Evolutionary conservation across 805 yeast genomes (phyloP).

Genomic region (Lipomyces sp.): DNA sequence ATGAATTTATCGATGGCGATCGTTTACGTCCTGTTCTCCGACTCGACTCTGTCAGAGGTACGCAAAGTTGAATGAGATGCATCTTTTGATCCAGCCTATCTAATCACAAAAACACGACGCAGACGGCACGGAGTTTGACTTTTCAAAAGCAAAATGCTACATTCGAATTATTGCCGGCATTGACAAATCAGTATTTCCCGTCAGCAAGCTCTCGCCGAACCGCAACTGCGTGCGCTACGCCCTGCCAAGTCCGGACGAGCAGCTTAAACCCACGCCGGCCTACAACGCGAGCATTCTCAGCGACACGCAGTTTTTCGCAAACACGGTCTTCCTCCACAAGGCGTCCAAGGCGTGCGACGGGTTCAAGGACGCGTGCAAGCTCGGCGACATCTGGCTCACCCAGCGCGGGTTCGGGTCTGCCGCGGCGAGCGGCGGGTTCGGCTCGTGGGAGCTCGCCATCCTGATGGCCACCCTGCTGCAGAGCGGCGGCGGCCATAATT

Average conservation of each 20-base stretch:
- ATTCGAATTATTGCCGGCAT: slow-evolving; percentile 72
- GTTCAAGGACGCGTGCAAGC: slow-evolving; percentile 79
- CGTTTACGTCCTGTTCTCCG: slow-evolving; percentile 68
- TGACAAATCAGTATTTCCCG: slow-evolving; percentile 66
- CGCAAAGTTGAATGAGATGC: not conserved
- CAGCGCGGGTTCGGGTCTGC: slow-evolving; percentile 78
- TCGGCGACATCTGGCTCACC: slow-evolving; percentile 85
- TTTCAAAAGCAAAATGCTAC: slow-evolving; percentile 65
- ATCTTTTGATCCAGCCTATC: not conserved
- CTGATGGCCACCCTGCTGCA: slow-evolving; percentile 75
- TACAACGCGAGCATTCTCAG: slow-evolving; percentile 80
- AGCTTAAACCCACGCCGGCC: slow-evolving; percentile 72
- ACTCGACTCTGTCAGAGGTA: slow-evolving; percentile 46
- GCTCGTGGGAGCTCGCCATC: slow-evolving; percentile 83
- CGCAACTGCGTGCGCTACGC: slow-evolving; percentile 69
- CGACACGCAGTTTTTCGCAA: slow-evolving; percentile 63
- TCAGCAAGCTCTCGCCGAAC: slow-evolving; percentile 72
- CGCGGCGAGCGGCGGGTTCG: slow-evolving; percentile 74
- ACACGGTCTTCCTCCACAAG: slow-evolving; percentile 71
- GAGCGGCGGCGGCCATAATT: slow-evolving; percentile 71
- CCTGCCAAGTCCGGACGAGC: slow-evolving; percentile 36
- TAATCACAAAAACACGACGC: not conserved
- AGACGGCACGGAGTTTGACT: slow-evolving; percentile 41
- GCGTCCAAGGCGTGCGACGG: slow-evolving; percentile 72
- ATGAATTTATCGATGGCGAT: slow-evolving; percentile 72